phyloP scores from a whole-genome alignment of 331 rosid species.

The Rosa hybrid region DNA sequence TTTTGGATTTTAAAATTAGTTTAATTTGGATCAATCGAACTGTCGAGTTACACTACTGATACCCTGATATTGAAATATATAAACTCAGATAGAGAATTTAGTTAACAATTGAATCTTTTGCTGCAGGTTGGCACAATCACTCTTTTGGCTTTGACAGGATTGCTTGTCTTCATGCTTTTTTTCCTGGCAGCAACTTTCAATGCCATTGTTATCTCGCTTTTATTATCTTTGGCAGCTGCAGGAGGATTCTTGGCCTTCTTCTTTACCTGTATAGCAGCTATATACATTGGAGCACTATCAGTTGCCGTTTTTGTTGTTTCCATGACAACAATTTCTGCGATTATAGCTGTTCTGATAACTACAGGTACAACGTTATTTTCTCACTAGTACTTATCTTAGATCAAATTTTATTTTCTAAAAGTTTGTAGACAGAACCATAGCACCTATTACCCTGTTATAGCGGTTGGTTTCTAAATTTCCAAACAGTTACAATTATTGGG shows the following conservation, averaged over 20 bases:
- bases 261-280: conserved; percentile 59
- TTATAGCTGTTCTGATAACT: conserved; percentile 47
- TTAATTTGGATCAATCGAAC: neutral
- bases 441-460: neutral
- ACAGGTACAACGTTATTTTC: conserved; percentile 35
- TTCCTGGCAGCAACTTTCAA: conserved; percentile 71
- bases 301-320: conserved; percentile 61
- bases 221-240: conserved; percentile 70
- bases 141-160: conserved; percentile 64
- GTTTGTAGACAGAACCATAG: neutral
- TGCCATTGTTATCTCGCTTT: conserved; percentile 60
- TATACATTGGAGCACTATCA: conserved; percentile 71
- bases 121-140: conserved; percentile 76
- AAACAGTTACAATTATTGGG: neutral
- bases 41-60: neutral
- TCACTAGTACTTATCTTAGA: neutral
- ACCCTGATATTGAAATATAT: neutral
- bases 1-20: neutral
- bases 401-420: neutral
- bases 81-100: neutral
- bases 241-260: conserved; percentile 89
- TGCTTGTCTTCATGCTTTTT: conserved; percentile 66
- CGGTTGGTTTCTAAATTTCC: neutral
- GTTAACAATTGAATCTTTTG: conserved; percentile 15
- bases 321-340: conserved; percentile 46